A percentile compares a stretch with the other conserved stretches of the same genome.
Conservation (phyloP, 164 flowering plant species). For the Santalum album region DNA sequence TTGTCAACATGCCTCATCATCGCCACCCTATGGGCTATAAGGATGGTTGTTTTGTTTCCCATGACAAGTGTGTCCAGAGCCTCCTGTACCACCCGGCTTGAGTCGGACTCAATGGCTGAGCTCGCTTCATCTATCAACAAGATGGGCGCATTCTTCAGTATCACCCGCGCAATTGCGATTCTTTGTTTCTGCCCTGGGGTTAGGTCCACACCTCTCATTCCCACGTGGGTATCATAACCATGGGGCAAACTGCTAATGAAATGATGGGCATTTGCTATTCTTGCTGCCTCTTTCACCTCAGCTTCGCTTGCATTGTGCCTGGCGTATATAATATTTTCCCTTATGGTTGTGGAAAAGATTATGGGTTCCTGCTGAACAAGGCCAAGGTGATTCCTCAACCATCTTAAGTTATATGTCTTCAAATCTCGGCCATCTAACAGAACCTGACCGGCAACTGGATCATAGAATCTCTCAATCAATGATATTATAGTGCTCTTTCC, state of each 20-base stretch:
- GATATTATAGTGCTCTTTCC: conserved; percentile 95
- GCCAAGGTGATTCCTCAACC: conserved; percentile 93
- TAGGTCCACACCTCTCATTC: conserved; percentile 91
- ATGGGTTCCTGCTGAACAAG: conserved; percentile 90
- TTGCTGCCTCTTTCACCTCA: conserved; percentile 96
- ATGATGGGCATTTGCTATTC: conserved; percentile 97
- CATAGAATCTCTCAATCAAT: conserved; percentile 81
- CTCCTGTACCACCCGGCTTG: conserved; percentile 96
- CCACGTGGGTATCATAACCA: conserved; percentile 95
- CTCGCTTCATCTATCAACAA: conserved; percentile 89
- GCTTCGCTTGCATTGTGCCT: conserved; percentile 96
- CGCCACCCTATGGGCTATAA: conserved; percentile 90
- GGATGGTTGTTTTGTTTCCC: conserved; percentile 95
- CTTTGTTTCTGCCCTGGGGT: conserved; percentile 99
- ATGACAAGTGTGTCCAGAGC: conserved; percentile 92
- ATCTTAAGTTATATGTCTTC: conserved; percentile 66
- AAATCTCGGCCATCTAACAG: conserved; percentile 82
- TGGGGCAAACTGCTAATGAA: conserved; percentile 95
- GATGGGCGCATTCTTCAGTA: conserved; percentile 92
- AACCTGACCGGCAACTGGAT: conserved; percentile 87
- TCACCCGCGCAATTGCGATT: conserved; percentile 93
- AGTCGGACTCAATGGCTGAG: conserved; percentile 92
- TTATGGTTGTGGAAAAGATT: conserved; percentile 60
- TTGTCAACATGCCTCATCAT: conserved; percentile 99
- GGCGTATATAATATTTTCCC: conserved; percentile 93